These are phyloP conservation scores for Ophiostoma triangulosporum DNA, from an alignment of 2,329 filamentous ascomycete species.

Conservation along the genomic window DNA sequence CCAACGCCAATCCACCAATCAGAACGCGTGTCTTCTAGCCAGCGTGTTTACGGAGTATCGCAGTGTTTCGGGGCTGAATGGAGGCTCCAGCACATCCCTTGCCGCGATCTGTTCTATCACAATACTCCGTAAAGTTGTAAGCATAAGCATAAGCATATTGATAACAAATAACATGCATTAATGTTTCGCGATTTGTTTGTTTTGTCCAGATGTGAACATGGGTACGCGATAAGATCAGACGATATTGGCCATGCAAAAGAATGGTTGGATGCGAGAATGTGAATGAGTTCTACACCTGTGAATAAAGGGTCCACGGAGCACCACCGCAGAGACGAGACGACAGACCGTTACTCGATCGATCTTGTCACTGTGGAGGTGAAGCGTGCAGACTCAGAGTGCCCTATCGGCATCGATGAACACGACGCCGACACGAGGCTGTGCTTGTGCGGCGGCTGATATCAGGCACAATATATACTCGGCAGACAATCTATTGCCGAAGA, in stretches of 20 bases:
- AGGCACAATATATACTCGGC: neutral
- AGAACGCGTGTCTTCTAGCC: neutral
- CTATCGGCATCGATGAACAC: neutral
- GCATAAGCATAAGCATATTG: too few relatives aligned
- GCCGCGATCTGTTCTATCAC: neutral
- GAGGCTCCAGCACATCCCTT: neutral
- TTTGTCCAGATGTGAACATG: neutral
- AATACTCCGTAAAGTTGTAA: too few relatives aligned
- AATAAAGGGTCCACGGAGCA: neutral
- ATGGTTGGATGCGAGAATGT: neutral
- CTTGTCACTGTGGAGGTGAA: neutral
- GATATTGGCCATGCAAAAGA: too few relatives aligned
- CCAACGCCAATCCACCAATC: constrained; percentile 1
- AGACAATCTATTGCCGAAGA: too few relatives aligned
- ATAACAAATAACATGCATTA: too few relatives aligned
- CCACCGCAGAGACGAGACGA: neutral
- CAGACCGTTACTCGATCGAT: constrained; percentile 2
- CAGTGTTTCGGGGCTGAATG: neutral
- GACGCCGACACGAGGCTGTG: neutral
- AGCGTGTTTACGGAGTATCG: neutral
- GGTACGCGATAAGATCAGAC: neutral
- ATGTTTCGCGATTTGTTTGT: neutral
- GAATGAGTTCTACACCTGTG: neutral
- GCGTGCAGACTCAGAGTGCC: neutral
- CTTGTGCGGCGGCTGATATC: neutral